Conservation (phyloP, 352 stramenopile species). For the Thraustotheca clavata region DNA sequence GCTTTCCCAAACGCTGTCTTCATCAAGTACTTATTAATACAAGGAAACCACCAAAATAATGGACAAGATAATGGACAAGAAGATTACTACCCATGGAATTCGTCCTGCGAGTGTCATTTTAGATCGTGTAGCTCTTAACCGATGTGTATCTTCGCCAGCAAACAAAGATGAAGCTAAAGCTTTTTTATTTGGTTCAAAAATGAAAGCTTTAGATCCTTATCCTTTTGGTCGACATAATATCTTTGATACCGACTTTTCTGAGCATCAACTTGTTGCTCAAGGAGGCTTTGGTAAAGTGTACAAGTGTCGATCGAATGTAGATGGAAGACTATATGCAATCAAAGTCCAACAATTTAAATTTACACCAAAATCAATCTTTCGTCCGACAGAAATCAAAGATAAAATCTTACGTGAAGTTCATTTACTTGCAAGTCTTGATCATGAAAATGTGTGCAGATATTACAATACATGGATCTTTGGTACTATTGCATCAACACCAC, state of each 20-base stretch:
- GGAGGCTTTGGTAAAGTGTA: constrained; percentile 71
- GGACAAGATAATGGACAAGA: background rate
- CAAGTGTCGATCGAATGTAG: constrained; percentile 63
- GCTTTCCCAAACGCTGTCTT: constrained; percentile 9
- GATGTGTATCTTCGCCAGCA: constrained; percentile 48
- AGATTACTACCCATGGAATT: too few species aligned
- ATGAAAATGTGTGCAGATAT: constrained; percentile 94
- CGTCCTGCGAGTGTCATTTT: constrained; percentile 28
- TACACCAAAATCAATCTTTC: constrained; percentile 74
- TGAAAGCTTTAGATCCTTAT: background rate
- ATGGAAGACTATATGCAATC: constrained; percentile 66
- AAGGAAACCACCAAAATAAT: background rate
- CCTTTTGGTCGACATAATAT: constrained; percentile 52
- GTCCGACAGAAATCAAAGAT: constrained; percentile 68
- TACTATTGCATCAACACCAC: constrained; percentile 25
- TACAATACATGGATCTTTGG: constrained; percentile 75
- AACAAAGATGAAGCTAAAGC: constrained; percentile 18
- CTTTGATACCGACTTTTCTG: constrained; percentile 72
- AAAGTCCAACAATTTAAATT: constrained; percentile 80
- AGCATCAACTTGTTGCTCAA: constrained; percentile 57
- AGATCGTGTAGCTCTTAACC: constrained; percentile 29
- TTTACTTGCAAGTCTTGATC: constrained; percentile 85
- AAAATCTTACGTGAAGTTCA: constrained; percentile 91
- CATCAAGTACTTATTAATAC: background rate
- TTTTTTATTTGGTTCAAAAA: background rate